phyloP scores from a whole-genome alignment of 768 basidiomycete genomes.

The Tulasnella sp. region DNA sequence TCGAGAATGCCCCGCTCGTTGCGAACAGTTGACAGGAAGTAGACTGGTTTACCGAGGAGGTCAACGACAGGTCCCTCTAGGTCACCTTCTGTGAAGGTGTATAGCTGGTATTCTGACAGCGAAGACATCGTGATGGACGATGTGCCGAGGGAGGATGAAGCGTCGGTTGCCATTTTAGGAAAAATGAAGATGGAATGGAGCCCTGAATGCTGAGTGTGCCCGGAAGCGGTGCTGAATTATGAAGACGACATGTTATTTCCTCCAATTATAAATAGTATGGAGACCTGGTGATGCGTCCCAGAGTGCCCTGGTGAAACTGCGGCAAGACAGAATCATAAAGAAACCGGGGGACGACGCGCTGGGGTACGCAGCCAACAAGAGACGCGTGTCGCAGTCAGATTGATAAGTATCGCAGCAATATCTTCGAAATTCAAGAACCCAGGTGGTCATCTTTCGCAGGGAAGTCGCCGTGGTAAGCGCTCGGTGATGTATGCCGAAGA shows the following conservation, averaged over 20 bases:
- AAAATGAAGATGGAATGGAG: background rate
- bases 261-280: background rate
- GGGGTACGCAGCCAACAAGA: background rate
- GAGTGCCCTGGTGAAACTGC: background rate
- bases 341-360: background rate
- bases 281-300: background rate
- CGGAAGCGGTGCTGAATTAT: background rate
- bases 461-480: background rate
- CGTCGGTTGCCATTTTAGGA: background rate
- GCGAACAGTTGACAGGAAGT: background rate
- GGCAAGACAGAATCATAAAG: background rate
- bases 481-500: background rate
- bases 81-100: background rate
- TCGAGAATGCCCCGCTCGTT: constrained; percentile 2
- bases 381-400: background rate
- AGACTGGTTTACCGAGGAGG: background rate
- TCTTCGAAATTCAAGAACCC: background rate
- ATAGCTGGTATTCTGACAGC: background rate
- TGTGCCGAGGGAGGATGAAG: background rate
- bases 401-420: background rate
- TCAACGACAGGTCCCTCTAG: background rate
- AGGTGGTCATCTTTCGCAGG: background rate
- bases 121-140: background rate
- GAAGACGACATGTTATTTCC: background rate
- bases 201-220: background rate